These are phyloP conservation scores for Apocynum venetum DNA, from an alignment of 257 asterid species.

Conservation along the genomic window DNA sequence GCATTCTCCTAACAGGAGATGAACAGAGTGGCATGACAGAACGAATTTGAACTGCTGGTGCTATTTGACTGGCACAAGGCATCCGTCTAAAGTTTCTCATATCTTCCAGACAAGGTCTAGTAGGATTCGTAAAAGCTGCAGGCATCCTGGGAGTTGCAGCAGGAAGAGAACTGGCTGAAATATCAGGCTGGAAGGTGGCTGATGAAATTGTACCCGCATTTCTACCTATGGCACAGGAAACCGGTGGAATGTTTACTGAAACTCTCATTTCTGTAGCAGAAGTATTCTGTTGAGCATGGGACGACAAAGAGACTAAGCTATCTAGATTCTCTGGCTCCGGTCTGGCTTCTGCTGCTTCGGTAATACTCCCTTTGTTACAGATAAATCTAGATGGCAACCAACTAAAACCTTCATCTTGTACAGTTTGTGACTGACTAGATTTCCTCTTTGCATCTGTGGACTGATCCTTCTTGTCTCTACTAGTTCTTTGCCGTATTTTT, in stretches of 20 bases:
- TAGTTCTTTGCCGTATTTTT: background rate
- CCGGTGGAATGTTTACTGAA: constrained; percentile 2
- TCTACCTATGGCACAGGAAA: background rate
- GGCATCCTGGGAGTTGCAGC: background rate
- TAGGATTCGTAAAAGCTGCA: constrained; percentile 1
- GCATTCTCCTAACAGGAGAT: constrained; percentile 13
- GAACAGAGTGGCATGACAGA: constrained; percentile 24
- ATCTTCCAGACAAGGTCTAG: constrained; percentile 11
- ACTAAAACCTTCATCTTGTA: constrained; percentile 6
- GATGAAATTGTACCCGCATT: constrained; percentile 2
- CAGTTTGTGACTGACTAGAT: background rate
- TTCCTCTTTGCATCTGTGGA: background rate
- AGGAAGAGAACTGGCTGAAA: background rate
- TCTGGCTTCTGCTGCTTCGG: background rate
- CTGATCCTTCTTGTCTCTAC: background rate
- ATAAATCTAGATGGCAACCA: constrained; percentile 15
- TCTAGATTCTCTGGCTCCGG: background rate
- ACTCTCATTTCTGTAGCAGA: background rate
- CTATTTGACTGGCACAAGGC: constrained; percentile 17
- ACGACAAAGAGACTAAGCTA: background rate
- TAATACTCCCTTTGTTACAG: background rate
- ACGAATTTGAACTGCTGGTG: constrained; percentile 24
- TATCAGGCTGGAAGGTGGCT: background rate
- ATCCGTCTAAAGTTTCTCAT: background rate
- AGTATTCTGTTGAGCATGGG: constrained; percentile 6